Conservation (phyloP, 768 basidiomycete genomes). For the Calocybe cyanea region DNA sequence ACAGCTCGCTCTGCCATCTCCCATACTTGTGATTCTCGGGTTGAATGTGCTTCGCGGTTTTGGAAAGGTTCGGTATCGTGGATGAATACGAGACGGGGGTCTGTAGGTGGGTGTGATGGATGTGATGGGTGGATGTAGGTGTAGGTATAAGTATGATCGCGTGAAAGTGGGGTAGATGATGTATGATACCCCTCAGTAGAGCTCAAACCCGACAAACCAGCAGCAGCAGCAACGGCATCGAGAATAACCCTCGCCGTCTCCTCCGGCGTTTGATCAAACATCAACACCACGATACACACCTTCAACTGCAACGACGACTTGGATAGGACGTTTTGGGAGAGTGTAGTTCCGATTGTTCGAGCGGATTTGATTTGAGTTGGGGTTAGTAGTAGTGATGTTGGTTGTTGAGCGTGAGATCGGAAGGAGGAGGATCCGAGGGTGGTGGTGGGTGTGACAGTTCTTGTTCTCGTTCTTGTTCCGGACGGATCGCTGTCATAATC, state of each 20-base stretch:
- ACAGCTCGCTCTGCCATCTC: conserved; percentile 26
- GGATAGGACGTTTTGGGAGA: not conserved
- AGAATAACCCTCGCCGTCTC: too few relatives aligned
- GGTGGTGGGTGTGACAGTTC: too few relatives aligned
- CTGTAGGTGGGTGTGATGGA: conserved; percentile 10
- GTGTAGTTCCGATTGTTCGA: too few relatives aligned
- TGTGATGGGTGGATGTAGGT: too few relatives aligned
- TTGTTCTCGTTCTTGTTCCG: too few relatives aligned
- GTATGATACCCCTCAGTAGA: too few relatives aligned
- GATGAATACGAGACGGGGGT: conserved; percentile 35
- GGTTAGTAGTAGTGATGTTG: conserved; percentile 12
- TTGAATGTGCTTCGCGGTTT: conserved; percentile 33
- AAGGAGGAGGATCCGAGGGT: conserved; percentile 31
- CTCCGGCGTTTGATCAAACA: too few relatives aligned
- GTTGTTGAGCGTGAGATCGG: conserved; percentile 15
- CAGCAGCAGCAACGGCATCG: not conserved
- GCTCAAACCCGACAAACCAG: too few relatives aligned
- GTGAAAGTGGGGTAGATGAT: too few relatives aligned
- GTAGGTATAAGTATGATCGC: too few relatives aligned
- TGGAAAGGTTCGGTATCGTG: conserved; percentile 35
- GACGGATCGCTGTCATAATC: too few relatives aligned
- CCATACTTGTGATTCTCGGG: conserved; percentile 30
- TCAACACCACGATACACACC: too few relatives aligned
- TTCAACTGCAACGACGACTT: not conserved
- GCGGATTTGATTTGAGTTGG: not conserved